These are phyloP conservation scores for Iris pallida DNA, from an alignment of 116 monocot species.

Conservation along the genomic window DNA sequence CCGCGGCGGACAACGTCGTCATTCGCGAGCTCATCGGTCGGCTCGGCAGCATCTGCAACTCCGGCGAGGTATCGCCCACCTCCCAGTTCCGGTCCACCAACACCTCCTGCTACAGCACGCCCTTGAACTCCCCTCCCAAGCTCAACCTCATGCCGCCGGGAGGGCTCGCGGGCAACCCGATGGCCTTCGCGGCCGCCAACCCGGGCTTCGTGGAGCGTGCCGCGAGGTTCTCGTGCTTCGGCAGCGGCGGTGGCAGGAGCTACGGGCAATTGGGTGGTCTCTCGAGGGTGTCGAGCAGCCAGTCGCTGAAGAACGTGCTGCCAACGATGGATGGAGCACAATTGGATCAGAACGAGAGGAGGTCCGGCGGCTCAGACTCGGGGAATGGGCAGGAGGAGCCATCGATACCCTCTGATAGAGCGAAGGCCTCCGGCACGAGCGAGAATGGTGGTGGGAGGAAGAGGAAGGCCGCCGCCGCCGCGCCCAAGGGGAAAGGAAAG, in stretches of 20 bases:
- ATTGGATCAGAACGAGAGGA: background rate
- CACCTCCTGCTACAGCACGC: conserved; percentile 39
- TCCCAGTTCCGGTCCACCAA: conserved; percentile 13
- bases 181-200: conserved; percentile 21
- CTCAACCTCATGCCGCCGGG: conserved; percentile 1
- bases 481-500: conserved; percentile 30
- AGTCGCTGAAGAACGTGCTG: conserved; percentile 10
- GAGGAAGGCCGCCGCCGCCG: conserved; percentile 16
- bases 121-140: conserved; percentile 41
- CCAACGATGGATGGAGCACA: background rate
- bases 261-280: conserved; percentile 6
- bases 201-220: conserved; percentile 9
- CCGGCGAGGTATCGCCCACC: conserved; percentile 12
- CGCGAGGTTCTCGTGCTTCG: conserved; percentile 18
- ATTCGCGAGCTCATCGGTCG: conserved; percentile 40
- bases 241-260: background rate
- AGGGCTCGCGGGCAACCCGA: background rate
- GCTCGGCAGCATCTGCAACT: conserved; percentile 42
- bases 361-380: too few relatives aligned
- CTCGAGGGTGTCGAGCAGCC: background rate
- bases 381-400: too few relatives aligned
- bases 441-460: conserved; percentile 16
- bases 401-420: background rate
- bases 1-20: conserved; percentile 18
- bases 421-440: conserved; percentile 1